Percentiles rank a stretch among this genome's conserved stretches.
Evolutionary conservation across 2,329 filamentous ascomycete genomes (phyloP).

Genomic region (Diaporthe sp.): DNA sequence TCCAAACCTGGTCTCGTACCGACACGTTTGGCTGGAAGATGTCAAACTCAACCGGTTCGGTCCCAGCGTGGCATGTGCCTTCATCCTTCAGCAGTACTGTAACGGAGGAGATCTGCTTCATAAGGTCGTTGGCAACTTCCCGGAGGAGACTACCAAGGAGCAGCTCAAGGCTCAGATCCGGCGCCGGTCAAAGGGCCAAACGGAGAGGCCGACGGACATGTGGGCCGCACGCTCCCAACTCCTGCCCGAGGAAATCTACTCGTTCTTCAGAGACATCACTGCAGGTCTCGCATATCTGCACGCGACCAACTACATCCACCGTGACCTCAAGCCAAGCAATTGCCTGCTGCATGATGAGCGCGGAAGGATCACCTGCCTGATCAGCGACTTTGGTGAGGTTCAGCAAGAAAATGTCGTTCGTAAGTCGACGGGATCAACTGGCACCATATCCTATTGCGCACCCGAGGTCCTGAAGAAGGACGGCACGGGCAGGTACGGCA

Average conservation of each 20-base stretch:
- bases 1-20: conserved; percentile 95
- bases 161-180: conserved; percentile 90
- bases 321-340: conserved; percentile 96
- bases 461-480: conserved; percentile 88
- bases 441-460: conserved; percentile 97
- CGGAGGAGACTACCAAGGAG: conserved; percentile 79
- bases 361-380: conserved; percentile 81
- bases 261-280: conserved; percentile 95
- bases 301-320: conserved; percentile 91
- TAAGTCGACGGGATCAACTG: conserved; percentile 93
- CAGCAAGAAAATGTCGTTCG: conserved; percentile 85
- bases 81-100: conserved; percentile 98
- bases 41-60: conserved; percentile 87
- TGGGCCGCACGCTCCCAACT: conserved; percentile 58
- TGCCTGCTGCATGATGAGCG: conserved; percentile 84
- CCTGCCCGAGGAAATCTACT: conserved; percentile 93
- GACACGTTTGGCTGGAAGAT: conserved; percentile 97
- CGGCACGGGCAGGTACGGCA: conserved; percentile 80
- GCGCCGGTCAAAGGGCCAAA: conserved; percentile 82
- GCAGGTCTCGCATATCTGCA: conserved; percentile 93
- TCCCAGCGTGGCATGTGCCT: conserved; percentile 92
- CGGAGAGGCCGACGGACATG: conserved; percentile 71
- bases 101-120: conserved; percentile 92
- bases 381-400: conserved; percentile 98
- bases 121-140: conserved; percentile 81